Base-by-base conservation (phyloP, 805 yeast genomes). In the Lachancea thermotolerans region DNA sequence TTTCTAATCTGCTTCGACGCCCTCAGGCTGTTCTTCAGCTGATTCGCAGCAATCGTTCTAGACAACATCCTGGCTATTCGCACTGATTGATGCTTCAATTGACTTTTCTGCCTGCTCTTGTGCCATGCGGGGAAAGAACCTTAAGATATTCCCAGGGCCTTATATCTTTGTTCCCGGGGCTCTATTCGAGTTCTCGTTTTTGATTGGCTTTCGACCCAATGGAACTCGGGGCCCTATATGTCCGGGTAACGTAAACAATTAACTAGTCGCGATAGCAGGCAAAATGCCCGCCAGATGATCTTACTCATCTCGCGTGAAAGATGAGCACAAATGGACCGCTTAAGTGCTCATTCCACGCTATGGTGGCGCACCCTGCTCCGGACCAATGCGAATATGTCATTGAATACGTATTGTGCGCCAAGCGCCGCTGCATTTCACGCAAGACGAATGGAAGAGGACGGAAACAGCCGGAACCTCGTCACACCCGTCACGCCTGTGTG, bases 1-100 rank as follows among this genome's bases (percentile, higher is more conserved):
- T 72, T 73, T 76, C 99, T 87, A 59, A 44, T 45, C 36, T 48
- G 62, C 25, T 37, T 32, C 15, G 41, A 30, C 15, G 36, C 36
- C 33, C 27, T 32, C 30, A 37, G 25, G 39, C 41, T 36, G 14
- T 21, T 32, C 34, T 31, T 37, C 4, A 42, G 33, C 33, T 30
- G 33, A 4, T 14, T 30, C 33, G 14, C 31, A 35, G 41, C 37
- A 25, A 31, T 17, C n/a, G 37, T 21, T 42, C 41, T 42, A 21
- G 46, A 42, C 14, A 42, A 38, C 46, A 42, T 42, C 11, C 10
- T 28, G 28, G 18, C n/a, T 30, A 14, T 16, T 30, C 18, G 35
- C 12, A 15, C 10, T 31, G 30, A n/a, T 21, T 17, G 29, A 30
- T 17, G 36, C n/a, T 34, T 32, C 42, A 39, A 39, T 39, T 39